Evolutionary conservation across 2,329 filamentous ascomycete species (phyloP), one percentile per base, ranked within the genome.

Genomic region (Cladosporium colombiae): DNA sequence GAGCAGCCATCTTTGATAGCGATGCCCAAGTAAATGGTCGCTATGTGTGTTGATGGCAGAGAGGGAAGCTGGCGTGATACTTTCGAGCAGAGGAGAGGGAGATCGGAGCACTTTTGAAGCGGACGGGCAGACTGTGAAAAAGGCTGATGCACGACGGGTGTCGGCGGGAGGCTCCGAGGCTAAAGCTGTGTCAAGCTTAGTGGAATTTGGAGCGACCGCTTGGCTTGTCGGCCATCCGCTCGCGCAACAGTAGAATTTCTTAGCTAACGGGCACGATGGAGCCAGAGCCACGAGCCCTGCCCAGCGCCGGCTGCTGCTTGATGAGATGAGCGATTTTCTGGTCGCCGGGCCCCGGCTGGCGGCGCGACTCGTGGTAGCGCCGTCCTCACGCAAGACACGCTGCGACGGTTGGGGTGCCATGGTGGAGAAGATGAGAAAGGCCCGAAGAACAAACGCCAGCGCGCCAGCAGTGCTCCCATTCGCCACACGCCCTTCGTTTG

Each of bases 1-100:
- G 76, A 67, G 76, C 75, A 63, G 76, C 71, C 76, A 78, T 78
- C 66, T 66, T 73, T 68, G 44, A 65, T 68, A 70, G 70, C 71
- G 71, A 72, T 73, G 68, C 63, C 72, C 73, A 74, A 75, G 66
- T 73, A 44, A 75, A 75, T 74, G 73, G 73, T 66, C 68, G 73
- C 70, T 68, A 65, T 37, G 37, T 37, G 62, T 35, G 35, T 60
- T 40, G 63, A 65, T 59, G 61, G 50, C 46, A 58, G 61, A 61
- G 44, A 33, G 25, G 29, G 40, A 37, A 44, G 58, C 25, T 35
- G 60, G 40, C 59, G 57, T 37, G 52, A 44, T 60, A 64, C 62
- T 57, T 65, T 62, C 55, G 62, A 62, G 37, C 64, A 53, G 44
- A 56, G 53, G 53, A 66, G 62, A 56, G 57, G 62, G 59, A 67